Evolutionary conservation across 352 stramenopile species (phyloP).

Genomic region (Globisporangium cystogenes): DNA sequence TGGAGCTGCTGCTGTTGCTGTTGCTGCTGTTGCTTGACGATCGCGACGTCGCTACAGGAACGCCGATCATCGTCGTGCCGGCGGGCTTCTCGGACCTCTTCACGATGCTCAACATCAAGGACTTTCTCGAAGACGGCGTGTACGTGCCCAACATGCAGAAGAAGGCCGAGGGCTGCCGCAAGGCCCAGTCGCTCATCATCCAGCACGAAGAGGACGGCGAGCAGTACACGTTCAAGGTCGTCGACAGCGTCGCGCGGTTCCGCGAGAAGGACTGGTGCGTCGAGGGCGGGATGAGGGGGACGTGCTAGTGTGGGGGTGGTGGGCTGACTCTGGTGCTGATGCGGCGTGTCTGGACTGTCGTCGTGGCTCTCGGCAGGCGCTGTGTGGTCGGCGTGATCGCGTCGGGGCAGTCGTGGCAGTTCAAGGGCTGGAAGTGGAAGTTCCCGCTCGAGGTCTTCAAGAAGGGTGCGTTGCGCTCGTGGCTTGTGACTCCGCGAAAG

Average conservation of each 20-base stretch:
- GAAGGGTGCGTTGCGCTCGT: constrained; percentile 76
- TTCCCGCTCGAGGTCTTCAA: constrained; percentile 91
- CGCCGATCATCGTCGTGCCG: constrained; percentile 89
- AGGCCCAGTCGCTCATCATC: constrained; percentile 79
- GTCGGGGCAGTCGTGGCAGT: constrained; percentile 88
- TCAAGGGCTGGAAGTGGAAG: constrained; percentile 92
- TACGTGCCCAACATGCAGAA: constrained; percentile 84
- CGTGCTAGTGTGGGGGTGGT: background rate
- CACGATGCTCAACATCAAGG: constrained; percentile 86
- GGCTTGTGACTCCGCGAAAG: too few species aligned
- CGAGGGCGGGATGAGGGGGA: background rate
- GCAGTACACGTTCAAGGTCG: constrained; percentile 82
- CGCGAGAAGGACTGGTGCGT: constrained; percentile 84
- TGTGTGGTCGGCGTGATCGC: constrained; percentile 88
- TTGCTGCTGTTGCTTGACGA: too few species aligned
- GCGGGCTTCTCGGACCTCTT: constrained; percentile 84
- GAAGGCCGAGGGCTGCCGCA: constrained; percentile 74
- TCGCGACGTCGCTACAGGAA: constrained; percentile 25
- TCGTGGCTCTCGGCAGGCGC: constrained; percentile 35
- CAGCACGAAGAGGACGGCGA: constrained; percentile 78
- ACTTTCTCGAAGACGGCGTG: constrained; percentile 84
- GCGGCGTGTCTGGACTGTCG: constrained; percentile 1
- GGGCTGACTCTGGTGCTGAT: background rate
- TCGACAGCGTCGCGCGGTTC: constrained; percentile 85
- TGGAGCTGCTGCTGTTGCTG: background rate